A percentile compares a stretch with the other conserved stretches of the same genome.
These are phyloP conservation scores for Debaryomyces prosopidis DNA, from an alignment of 805 yeast species.

Conservation along the genomic window DNA sequence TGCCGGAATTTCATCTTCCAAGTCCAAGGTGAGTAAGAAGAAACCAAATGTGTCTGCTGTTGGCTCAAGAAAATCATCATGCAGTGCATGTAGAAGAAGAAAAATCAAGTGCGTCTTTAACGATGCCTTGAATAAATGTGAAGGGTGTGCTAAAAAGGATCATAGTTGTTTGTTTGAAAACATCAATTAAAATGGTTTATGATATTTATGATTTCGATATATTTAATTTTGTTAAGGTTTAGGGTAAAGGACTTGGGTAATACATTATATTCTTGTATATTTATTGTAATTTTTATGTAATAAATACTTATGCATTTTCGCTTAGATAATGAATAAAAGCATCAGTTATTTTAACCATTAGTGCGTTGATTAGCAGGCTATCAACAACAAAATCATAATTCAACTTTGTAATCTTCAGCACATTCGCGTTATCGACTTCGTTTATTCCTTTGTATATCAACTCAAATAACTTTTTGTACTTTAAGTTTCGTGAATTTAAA, in stretches of 20 bases:
- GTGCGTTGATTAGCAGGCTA: constrained; percentile 22
- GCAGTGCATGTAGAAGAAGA: constrained; percentile 42
- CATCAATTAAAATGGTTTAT: not conserved
- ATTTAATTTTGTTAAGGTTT: not conserved
- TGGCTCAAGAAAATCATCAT: constrained; percentile 34
- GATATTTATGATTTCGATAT: not conserved
- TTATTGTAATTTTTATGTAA: not conserved
- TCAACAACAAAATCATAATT: constrained; percentile 40
- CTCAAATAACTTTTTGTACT: constrained; percentile 40
- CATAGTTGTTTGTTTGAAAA: constrained; percentile 33
- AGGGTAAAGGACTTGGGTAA: not conserved
- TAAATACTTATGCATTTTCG: constrained; percentile 1
- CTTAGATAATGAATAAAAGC: constrained; percentile 17
- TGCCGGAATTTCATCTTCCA: not conserved
- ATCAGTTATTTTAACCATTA: constrained; percentile 31
- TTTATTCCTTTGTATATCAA: constrained; percentile 27
- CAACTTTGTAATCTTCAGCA: constrained; percentile 25
- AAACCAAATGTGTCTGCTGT: constrained; percentile 3
- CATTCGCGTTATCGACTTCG: constrained; percentile 15
- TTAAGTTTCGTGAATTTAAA: constrained; percentile 34
- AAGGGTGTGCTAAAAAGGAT: constrained; percentile 41
- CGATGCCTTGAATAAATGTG: constrained; percentile 32
- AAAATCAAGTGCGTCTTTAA: constrained; percentile 44
- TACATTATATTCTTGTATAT: not conserved
- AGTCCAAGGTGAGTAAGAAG: constrained; percentile 1